Evolutionary conservation across 805 yeast genomes (phyloP), one percentile per base, ranked within the genome.

Genomic region (Kazachstania psychrophila): DNA sequence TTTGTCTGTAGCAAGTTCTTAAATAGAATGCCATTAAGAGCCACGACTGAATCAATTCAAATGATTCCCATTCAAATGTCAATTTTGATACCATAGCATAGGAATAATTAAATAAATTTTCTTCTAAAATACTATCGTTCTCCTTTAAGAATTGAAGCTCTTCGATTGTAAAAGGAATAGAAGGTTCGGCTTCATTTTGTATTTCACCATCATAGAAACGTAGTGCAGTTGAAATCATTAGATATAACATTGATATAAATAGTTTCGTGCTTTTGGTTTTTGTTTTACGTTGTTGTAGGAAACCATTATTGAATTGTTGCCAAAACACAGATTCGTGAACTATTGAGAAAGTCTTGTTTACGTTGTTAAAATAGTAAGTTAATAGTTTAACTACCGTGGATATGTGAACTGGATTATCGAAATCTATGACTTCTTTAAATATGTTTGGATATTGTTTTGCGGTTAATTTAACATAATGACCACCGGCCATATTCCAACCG

Each of bases 401-500:
- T 20, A 46, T 27, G 27, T 52, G 55, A 25, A 43, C 27, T 14
- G 44, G 37, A 42, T 46, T 26, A 33, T 52, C 49, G 18, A 48
- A 46, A 6, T 38, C 34, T 18, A 48, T 42, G 13, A 58, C 39
- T 19, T 50, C 48, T 16, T 48, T 36, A 7, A 57, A 40, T 3
- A 51, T 28, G 22, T 4, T 11, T 17, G 4, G 6, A 16, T 28
- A 28, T 7, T 17, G 17, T 27, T 5, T 7, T 15, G 17, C 55
- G 1, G 69, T 66, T 10, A 70, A 71, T 26, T 40, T 42, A 14
- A 74, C 42, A 47, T 72, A 77, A 46, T 68, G 70, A 20, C 66
- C 66, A 1, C 82, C 82, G n/a, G 70, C 61, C 72, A 75, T 59
- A 49, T 77, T 77, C 81, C 82, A 77, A 12, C 79, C 81, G 46